phyloP scores from a whole-genome alignment of 352 stramenopile species.

The Globisporangium spinosum region DNA sequence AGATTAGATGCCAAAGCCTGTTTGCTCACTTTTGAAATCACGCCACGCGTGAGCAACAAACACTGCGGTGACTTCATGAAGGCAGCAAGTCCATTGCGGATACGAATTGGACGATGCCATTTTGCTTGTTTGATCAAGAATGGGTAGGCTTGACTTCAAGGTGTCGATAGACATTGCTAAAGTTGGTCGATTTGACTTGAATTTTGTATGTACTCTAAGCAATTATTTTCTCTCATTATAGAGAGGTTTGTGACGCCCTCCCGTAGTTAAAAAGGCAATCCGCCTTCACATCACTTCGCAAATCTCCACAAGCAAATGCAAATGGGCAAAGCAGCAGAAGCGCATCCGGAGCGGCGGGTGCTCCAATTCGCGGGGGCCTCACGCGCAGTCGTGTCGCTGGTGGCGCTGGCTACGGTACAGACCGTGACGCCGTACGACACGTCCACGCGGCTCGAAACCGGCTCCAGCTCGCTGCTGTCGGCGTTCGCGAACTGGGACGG shows the following conservation, averaged over 20 bases:
- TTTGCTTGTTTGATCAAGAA: neutral
- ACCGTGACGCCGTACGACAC: slow-evolving; percentile 70
- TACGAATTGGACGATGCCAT: neutral
- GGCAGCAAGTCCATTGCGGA: neutral
- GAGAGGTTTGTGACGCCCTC: neutral
- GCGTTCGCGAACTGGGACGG: slow-evolving; percentile 82
- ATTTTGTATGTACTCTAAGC: neutral
- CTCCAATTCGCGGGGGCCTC: slow-evolving; percentile 45
- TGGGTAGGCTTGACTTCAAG: neutral
- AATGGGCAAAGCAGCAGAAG: neutral
- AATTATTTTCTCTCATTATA: neutral
- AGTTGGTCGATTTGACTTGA: neutral
- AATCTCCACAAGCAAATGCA: neutral
- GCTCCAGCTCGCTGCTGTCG: slow-evolving; percentile 25
- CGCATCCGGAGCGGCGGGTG: slow-evolving; percentile 28
- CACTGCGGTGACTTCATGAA: too few species aligned
- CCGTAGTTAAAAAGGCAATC: neutral
- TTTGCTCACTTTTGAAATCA: too few species aligned
- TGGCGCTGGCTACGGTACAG: slow-evolving; percentile 38
- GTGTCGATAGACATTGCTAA: neutral
- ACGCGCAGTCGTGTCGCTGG: slow-evolving; percentile 40
- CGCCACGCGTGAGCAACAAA: too few species aligned
- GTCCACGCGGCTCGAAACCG: slow-evolving; percentile 37
- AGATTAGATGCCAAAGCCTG: too few species aligned
- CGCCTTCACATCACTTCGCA: neutral